Base-by-base conservation (phyloP, 208 protist genomes). In the Leishmania major region DNA sequence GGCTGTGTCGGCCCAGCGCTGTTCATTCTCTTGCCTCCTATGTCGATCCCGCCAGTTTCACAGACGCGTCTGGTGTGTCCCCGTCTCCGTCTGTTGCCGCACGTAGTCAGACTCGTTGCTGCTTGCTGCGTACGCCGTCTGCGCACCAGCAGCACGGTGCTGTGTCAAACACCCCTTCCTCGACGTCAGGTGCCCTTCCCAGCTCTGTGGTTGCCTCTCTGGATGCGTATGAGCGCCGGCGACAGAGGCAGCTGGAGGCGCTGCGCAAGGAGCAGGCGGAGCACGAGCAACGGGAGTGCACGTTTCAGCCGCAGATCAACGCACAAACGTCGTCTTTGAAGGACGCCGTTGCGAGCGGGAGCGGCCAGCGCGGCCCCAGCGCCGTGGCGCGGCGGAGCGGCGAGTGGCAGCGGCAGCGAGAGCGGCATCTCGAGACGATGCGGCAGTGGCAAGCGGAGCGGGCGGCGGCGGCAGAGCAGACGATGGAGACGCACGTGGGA, bases 261-360 rank as follows among this genome's bases (percentile, higher is more conserved):
- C 83, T 93, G 71, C 87, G 85, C 19, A 57, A 78, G 51, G 82
- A 91, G 79, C 81, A 89, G 57, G 86, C 82, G 43, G 45, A 66
- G 73, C 83, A 84, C 28, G 83, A 92, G 81, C 55, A 76, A 62
- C 79, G 77, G 53, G 87, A 92, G 66, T 95, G 91, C 81, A 95
- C 92, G 5, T 97, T 90, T 78, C 55, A 87, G 70, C 84, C 87
- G 17, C 64, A 62, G 55, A 57, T 80, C 71, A 67, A 80, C 55
- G 19, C 73, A 3, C 73, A 51, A 4, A 80, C 78, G 15, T 4
- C 62, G 3, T 22, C 13, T 45, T 43, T 47, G 37, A 67, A 0
- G 31, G 35, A 0, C 40, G 13, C 10, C 53, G 28, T 2, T 0
- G 49, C 62, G 13, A 19, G 0, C 7, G 70, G 55, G 57, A 70